Base-by-base conservation (phyloP, 2,329 filamentous ascomycete species). In the Colletotrichum simmondsii region DNA sequence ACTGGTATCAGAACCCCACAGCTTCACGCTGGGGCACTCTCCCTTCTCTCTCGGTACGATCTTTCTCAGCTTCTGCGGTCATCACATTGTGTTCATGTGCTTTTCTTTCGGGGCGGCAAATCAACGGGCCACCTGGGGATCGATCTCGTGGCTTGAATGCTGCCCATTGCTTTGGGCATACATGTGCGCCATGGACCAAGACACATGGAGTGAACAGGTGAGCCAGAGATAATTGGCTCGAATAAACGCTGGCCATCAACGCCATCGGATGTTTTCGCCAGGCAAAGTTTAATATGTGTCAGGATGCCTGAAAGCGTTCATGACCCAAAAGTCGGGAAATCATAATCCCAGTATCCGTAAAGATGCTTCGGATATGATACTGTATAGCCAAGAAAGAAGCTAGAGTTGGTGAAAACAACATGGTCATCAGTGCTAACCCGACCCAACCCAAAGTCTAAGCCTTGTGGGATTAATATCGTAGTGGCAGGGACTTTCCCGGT, bases 371-470 rank as follows among this genome's bases (percentile, higher is more conserved):
- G 65, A 70, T 54, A 60, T 42, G 37, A 19, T 60, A 59, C n/a
- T 22, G 22, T 37, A 24, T 54, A 26, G 26, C 59, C 65, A 56
- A 32, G 24, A 24, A 30, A 28, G 54, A 64, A 37, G 46, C 42
- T n/a, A 54, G 24, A 54, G 14, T 62, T 63, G 54, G 67, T 57
- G 32, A 28, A 37, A 35, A 30, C 46, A 35, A 22, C 19, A 49
- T 49, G 37, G 32, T 60, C 63, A 22, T 12, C 12, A 37, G 28
- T 60, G 11, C 68, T 54, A 59, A 67, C 28, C 53, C 62, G 42
- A 37, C 7, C 68, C 62, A 59, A 67, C 30, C 62, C 62, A 28
- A 61, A 46, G 54, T 56, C 66, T 73, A 71, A 71, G 66, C 71
- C 71, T 71, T 73, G 66, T 65, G 71, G 66, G 60, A 26, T 30